These are phyloP conservation scores for Mrakia frigida DNA, from an alignment of 768 basidiomycete genomes.

Conservation along the genomic window DNA sequence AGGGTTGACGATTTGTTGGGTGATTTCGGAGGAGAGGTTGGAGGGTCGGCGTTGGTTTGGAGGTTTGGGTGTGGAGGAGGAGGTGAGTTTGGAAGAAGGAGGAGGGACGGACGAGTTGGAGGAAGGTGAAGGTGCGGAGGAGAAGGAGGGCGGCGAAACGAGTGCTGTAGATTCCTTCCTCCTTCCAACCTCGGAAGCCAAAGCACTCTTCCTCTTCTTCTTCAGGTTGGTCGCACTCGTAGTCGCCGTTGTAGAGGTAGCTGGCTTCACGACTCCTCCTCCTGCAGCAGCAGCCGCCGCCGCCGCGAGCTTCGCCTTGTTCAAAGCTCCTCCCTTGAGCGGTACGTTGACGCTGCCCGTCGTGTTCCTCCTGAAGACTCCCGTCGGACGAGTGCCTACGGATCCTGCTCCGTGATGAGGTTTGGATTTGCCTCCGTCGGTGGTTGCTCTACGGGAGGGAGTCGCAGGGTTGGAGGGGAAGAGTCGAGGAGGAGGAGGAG, in stretches of 20 bases:
- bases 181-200: not conserved
- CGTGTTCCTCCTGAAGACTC: constrained; percentile 11
- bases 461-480: constrained; percentile 20
- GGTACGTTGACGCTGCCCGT: not conserved
- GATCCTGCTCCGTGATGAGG: not conserved
- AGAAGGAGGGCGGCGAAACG: not conserved
- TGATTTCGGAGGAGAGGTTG: constrained; percentile 13
- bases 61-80: not conserved
- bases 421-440: not conserved
- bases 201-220: constrained; percentile 1
- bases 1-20: not conserved
- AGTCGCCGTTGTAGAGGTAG: too few relatives aligned
- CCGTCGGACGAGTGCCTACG: not conserved
- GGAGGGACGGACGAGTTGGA: not conserved
- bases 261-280: not conserved
- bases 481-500: constrained; percentile 10
- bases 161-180: not conserved
- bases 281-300: not conserved
- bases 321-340: not conserved
- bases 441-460: not conserved
- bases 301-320: not conserved
- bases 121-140: not conserved
- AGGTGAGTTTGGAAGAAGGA: not conserved
- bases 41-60: constrained; percentile 2
- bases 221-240: not conserved